Evolutionary conservation across 345 rosid species (phyloP).

Genomic region (Streptanthus diversifolius): DNA sequence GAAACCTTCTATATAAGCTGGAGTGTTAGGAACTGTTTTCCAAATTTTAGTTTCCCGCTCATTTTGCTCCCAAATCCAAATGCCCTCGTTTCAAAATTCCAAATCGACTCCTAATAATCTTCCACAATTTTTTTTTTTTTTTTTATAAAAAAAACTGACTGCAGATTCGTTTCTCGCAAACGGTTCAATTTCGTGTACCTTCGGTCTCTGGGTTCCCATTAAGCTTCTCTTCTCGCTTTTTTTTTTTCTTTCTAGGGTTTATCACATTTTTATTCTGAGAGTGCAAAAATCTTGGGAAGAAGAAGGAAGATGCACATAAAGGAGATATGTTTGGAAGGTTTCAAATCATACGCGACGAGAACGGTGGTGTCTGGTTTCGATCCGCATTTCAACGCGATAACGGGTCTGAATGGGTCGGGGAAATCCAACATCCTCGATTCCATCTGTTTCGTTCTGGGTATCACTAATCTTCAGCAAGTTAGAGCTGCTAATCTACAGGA

Average conservation of each 20-base stretch:
- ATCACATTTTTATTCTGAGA: not conserved
- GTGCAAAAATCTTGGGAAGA: not conserved
- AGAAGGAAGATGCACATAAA: conserved; percentile 59
- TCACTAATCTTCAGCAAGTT: conserved; percentile 96
- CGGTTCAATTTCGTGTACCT: not conserved
- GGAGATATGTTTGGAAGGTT: conserved; percentile 91
- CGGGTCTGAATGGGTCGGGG: conserved; percentile 97
- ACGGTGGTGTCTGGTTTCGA: conserved; percentile 93
- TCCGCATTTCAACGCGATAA: conserved; percentile 89
- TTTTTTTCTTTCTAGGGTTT: not conserved
- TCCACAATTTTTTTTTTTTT: no score
- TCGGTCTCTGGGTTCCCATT: not conserved
- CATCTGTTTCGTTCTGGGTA: conserved; percentile 95
- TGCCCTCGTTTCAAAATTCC: conserved; percentile 5
- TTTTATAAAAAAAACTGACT: not conserved
- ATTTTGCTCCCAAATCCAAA: not conserved
- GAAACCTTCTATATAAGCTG: not conserved
- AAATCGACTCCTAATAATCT: not conserved
- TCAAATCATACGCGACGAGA: conserved; percentile 94
- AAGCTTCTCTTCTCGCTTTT: not conserved
- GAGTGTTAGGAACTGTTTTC: not conserved
- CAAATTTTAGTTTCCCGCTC: conserved; percentile 25
- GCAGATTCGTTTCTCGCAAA: conserved; percentile 1
- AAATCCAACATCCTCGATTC: conserved; percentile 98
- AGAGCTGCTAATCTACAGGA: conserved; percentile 97